Base-by-base conservation (phyloP, 139 green algal species). In the Chlamydomonas sphaeroides region DNA sequence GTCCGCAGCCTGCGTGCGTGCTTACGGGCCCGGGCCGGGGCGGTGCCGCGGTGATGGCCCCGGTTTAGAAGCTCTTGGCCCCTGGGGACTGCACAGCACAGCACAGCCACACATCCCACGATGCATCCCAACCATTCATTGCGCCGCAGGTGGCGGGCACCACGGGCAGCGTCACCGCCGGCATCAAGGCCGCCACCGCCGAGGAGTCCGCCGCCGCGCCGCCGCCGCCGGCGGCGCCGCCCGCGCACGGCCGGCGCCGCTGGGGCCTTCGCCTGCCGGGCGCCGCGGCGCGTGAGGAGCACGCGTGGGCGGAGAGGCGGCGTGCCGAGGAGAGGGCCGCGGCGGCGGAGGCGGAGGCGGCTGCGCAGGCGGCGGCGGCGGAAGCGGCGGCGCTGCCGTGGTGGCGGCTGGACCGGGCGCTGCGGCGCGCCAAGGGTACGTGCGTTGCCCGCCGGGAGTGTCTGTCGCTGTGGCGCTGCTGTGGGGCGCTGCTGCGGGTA, bases 151-250 rank as follows among this genome's bases (percentile, higher is more conserved):
- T 57, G 28, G 72, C 72, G 18, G 28, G 28, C 4, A 11, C 35
- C 33, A 80, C 72, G 4, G 72, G 72, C 72, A 80, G 72, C 57
- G 57, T 80, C 30, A 11, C 38, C 17, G 53, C 53, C 18, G 72
- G 72, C 23, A 49, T 80, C 17, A 5, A 28, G 25, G 72, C 72
- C 35, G 72, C 53, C 10, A 68, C 26, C 10, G 59, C 72, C 15
- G 61, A 5, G n/a, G 14, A 39, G 1, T 30, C 61, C 1, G 61
- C 61, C n/a, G 59, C 8, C 59, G 59, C 45, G 32, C 20, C 30
- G 30, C n/a, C 45, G 45, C 32, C 62, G 5, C n/a, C n/a, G 48
- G 48, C 69, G 33, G 30, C 48, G 45, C 36, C 48, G 69, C 1
- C 48, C 6, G 48, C 51, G 53, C 21, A 36, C 39, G 38, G 32